phyloP scores from a whole-genome alignment of 192 early-diverging fungal genomes.

The Kappamyces sp. region DNA sequence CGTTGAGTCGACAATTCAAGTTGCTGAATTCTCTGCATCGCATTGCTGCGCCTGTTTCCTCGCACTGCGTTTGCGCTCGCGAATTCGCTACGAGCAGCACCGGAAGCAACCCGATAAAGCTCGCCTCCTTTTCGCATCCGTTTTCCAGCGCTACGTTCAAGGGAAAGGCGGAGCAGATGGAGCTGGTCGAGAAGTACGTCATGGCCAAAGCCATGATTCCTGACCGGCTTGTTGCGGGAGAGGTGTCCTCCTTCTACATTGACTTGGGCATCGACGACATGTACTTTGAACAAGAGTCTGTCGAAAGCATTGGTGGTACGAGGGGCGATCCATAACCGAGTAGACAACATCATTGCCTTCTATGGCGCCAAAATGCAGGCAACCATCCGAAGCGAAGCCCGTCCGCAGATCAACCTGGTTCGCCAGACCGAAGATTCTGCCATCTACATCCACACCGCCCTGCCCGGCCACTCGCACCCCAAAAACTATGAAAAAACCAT shows the following conservation, averaged over 20 bases:
- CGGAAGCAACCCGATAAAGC: too few relatives aligned
- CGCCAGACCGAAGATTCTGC: conserved; percentile 84
- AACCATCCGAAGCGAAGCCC: conserved; percentile 79
- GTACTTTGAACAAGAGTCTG: conserved; percentile 90
- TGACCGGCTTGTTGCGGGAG: conserved; percentile 76
- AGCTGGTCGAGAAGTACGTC: conserved; percentile 74
- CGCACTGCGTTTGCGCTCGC: too few relatives aligned
- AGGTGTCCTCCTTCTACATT: conserved; percentile 96
- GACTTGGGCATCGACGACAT: conserved; percentile 97
- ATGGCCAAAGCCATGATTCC: conserved; percentile 87
- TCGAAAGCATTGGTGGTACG: conserved; percentile 70
- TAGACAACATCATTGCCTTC: conserved; percentile 87
- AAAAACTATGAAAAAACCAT: conserved; percentile 50
- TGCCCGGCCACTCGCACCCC: conserved; percentile 82
- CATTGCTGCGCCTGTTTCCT: too few relatives aligned
- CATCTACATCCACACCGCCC: conserved; percentile 94
- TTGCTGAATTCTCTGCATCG: too few relatives aligned
- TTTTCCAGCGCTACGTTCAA: conserved; percentile 70
- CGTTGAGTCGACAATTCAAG: too few relatives aligned
- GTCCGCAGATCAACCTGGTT: conserved; percentile 78
- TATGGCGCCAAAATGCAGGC: conserved; percentile 94
- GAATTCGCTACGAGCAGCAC: too few relatives aligned
- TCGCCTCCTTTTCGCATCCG: background rate
- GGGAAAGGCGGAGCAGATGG: conserved; percentile 89
- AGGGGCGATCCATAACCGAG: too few relatives aligned